Evolutionary conservation across 805 yeast genomes (phyloP).

Genomic region (Candida coquimbonensis): DNA sequence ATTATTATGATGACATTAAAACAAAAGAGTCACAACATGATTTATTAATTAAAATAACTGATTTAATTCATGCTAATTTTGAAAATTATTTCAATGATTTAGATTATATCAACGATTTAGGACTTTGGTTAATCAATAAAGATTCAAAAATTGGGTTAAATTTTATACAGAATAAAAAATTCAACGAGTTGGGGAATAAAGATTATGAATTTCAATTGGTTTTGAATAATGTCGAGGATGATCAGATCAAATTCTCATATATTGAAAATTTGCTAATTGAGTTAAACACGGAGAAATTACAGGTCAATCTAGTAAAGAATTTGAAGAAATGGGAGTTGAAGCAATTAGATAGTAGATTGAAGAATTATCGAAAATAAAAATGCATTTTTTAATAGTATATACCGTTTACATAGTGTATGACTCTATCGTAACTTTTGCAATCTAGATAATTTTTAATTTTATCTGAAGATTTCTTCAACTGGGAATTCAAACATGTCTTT

Average conservation of each 20-base stretch:
- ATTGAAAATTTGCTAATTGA: constrained; percentile 5
- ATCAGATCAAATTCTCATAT: constrained; percentile 4
- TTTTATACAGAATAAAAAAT: constrained; percentile 5
- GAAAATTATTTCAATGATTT: not conserved
- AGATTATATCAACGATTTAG: constrained; percentile 3
- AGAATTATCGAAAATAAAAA: not conserved
- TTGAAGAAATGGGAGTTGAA: constrained; percentile 6
- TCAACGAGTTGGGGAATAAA: not conserved
- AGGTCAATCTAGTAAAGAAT: constrained; percentile 3
- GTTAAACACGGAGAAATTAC: constrained; percentile 6
- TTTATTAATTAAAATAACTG: not conserved
- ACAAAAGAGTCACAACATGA: not conserved
- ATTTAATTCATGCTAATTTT: constrained; percentile 1
- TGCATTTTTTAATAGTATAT: not conserved
- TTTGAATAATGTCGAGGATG: constrained; percentile 6
- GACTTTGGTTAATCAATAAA: constrained; percentile 5
- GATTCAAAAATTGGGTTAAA: constrained; percentile 4
- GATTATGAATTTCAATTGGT: constrained; percentile 3
- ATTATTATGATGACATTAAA: not conserved
- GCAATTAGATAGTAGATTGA: not conserved
- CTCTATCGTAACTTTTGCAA: too few species aligned
- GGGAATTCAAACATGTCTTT: constrained; percentile 1
- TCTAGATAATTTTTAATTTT: not conserved
- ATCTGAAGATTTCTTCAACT: not conserved
- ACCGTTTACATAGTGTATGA: too few species aligned